These are phyloP conservation scores for Blumeriella jaapii DNA, from an alignment of 2,329 filamentous ascomycete species.

Conservation along the genomic window DNA sequence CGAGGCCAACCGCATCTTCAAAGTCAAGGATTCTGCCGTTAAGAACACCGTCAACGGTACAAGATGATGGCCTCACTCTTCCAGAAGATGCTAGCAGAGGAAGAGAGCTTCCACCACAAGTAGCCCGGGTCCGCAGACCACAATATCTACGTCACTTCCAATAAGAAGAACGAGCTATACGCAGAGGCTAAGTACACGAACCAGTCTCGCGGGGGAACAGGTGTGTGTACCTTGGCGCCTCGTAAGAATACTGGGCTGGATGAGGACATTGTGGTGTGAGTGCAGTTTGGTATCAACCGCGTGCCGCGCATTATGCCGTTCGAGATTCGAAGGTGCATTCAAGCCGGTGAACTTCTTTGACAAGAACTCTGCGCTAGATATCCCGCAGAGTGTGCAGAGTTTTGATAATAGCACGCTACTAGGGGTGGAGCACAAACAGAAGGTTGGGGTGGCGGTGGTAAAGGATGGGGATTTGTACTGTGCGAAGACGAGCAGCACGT, in stretches of 20 bases:
- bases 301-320: conserved; percentile 54
- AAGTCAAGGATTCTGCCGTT: conserved; percentile 42
- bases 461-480: conserved; percentile 18
- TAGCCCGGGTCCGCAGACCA: conserved; percentile 43
- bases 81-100: conserved; percentile 43
- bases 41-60: conserved; percentile 45
- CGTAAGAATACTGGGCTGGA: conserved; percentile 38
- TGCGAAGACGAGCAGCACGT: conserved; percentile 18
- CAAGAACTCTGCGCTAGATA: conserved; percentile 39
- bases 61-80: conserved; percentile 44
- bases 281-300: conserved; percentile 50
- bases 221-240: conserved; percentile 42
- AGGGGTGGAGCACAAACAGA: conserved; percentile 13
- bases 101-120: conserved; percentile 35
- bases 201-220: conserved; percentile 40
- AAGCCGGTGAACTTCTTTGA: conserved; percentile 42
- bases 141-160: conserved; percentile 43
- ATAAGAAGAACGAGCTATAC: conserved; percentile 40
- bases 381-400: conserved; percentile 35
- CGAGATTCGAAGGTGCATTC: conserved; percentile 39
- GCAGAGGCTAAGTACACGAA: conserved; percentile 45
- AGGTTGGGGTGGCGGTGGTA: conserved; percentile 13
- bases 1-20: conserved; percentile 41
- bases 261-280: conserved; percentile 45
- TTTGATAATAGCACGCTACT: conserved; percentile 29